Conservation (phyloP, 1,139 yeast species). For the Geotrichum histeridarum region DNA sequence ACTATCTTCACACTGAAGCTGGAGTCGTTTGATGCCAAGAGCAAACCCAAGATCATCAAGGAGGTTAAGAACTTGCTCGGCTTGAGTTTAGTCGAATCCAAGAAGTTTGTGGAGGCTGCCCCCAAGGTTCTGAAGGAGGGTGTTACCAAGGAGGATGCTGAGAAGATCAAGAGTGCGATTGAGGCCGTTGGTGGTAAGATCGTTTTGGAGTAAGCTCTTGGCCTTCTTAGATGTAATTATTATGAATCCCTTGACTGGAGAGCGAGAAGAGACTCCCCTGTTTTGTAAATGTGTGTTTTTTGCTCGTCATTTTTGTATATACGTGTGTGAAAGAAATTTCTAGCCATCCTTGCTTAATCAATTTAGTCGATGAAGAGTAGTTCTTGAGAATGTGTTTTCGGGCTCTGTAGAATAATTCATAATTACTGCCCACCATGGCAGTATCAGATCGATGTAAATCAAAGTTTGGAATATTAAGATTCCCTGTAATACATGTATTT, state of each 20-base stretch:
- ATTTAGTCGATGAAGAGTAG: too few species aligned
- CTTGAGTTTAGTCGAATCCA: conserved; percentile 89
- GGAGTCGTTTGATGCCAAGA: conserved; percentile 88
- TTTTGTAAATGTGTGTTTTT: too few species aligned
- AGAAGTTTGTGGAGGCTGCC: conserved; percentile 95
- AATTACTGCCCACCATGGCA: neutral
- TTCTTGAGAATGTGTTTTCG: too few species aligned
- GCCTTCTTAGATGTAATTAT: neutral
- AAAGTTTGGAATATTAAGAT: too few species aligned
- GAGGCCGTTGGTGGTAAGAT: conserved; percentile 96
- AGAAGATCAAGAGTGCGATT: conserved; percentile 83
- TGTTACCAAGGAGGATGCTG: conserved; percentile 84
- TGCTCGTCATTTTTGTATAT: too few species aligned
- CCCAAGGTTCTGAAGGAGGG: conserved; percentile 89
- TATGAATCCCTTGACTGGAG: neutral
- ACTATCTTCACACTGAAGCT: conserved; percentile 88
- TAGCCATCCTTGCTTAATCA: too few species aligned
- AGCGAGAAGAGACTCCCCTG: neutral
- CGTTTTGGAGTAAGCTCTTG: conserved; percentile 58
- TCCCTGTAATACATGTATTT: too few species aligned
- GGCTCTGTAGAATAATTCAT: too few species aligned
- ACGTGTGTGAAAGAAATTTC: too few species aligned
- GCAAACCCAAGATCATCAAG: conserved; percentile 96
- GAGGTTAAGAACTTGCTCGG: conserved; percentile 92
- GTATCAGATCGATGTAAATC: too few species aligned